Conservation (phyloP, 140 eudicot genomes). For the Stevia rebaudiana region DNA sequence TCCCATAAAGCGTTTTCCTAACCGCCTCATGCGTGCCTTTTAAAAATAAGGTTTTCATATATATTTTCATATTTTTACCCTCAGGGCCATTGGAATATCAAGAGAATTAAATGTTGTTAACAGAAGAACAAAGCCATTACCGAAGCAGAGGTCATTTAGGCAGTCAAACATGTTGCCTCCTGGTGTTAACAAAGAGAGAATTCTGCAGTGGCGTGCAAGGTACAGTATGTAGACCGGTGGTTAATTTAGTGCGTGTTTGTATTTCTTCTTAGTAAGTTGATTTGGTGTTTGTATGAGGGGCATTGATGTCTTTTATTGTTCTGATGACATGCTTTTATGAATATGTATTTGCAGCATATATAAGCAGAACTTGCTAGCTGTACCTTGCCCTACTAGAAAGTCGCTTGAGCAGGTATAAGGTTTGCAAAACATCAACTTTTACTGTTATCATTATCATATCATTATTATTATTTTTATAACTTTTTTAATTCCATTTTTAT, state of each 20-base stretch:
- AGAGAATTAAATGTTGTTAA: constrained; percentile 27
- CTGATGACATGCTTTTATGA: constrained; percentile 10
- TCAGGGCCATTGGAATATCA: constrained; percentile 38
- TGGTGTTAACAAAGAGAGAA: constrained; percentile 36
- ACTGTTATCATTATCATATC: neutral
- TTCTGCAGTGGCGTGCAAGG: constrained; percentile 68
- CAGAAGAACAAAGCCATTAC: constrained; percentile 46
- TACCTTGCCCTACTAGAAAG: constrained; percentile 41
- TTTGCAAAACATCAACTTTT: neutral
- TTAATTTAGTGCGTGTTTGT: neutral
- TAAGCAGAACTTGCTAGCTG: constrained; percentile 45
- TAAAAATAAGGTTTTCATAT: neutral
- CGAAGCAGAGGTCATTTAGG: constrained; percentile 52
- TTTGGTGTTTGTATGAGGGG: neutral
- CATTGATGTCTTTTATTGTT: neutral
- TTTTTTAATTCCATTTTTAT: neutral
- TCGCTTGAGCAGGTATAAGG: constrained; percentile 38
- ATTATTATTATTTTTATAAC: no score
- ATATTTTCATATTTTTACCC: constrained; percentile 2
- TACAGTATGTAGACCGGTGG: neutral
- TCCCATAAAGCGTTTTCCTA: no score
- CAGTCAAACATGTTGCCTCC: constrained; percentile 21
- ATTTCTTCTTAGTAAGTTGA: neutral
- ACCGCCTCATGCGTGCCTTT: no score
- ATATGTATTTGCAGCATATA: constrained; percentile 50